These are phyloP conservation scores for Xylariaceae sp. DNA, from an alignment of 2,329 filamentous ascomycete genomes.

Conservation along the genomic window DNA sequence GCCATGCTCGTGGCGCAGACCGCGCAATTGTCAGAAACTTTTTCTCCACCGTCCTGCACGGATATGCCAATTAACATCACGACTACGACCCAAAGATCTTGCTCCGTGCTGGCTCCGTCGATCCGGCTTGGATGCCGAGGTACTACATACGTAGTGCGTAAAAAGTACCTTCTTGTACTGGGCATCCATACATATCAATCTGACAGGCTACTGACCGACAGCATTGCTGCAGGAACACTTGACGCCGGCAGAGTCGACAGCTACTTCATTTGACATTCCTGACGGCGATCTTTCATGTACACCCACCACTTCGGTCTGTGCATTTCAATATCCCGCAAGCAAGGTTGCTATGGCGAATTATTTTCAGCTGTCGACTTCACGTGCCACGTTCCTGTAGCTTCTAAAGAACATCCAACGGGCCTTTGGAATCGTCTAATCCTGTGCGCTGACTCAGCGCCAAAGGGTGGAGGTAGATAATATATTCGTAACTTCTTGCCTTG, in stretches of 20 bases:
- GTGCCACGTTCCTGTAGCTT: background rate
- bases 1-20: background rate
- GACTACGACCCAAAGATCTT: background rate
- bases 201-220: background rate
- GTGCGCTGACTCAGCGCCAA: background rate
- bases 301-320: background rate
- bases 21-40: background rate
- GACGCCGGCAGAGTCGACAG: background rate
- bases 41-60: background rate
- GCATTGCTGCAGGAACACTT: background rate
- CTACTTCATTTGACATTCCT: background rate
- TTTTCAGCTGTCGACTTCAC: background rate
- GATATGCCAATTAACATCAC: too few relatives aligned
- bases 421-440: background rate
- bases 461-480: conserved; percentile 11
- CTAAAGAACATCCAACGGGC: background rate
- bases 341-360: background rate
- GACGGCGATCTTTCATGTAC: background rate
- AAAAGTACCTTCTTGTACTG: too few relatives aligned
- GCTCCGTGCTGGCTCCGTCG: background rate
- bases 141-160: too few relatives aligned
- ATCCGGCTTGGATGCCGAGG: background rate
- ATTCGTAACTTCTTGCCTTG: conserved; percentile 5
- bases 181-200: too few relatives aligned
- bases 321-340: background rate